Percentiles rank a stretch among this genome's conserved stretches.
These are phyloP conservation scores for Neofusicoccum ribis DNA, from an alignment of 2,329 filamentous ascomycete species.

Conservation along the genomic window DNA sequence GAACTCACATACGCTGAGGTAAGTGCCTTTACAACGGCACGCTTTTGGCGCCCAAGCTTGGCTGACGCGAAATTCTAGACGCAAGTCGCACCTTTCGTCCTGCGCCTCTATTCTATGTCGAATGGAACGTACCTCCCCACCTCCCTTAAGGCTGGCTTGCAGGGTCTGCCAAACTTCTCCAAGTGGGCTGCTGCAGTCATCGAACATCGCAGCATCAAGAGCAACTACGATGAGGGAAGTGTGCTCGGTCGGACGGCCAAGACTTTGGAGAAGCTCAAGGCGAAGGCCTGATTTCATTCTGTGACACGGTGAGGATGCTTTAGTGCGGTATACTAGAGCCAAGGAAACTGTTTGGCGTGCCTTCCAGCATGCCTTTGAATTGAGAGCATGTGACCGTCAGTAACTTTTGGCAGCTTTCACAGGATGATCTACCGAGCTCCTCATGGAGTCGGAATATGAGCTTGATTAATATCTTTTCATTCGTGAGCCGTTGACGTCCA, in stretches of 20 bases:
- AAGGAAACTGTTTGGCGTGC: no score
- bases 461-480: background rate
- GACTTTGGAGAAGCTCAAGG: slow-evolving; percentile 31
- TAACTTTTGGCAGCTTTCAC: no score
- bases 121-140: slow-evolving; percentile 57
- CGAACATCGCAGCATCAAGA: slow-evolving; percentile 64
- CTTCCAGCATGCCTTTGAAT: no score
- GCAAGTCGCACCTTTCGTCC: slow-evolving; percentile 65
- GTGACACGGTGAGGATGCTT: background rate
- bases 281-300: slow-evolving; percentile 19
- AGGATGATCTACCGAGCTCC: background rate
- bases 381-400: no score
- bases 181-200: slow-evolving; percentile 65
- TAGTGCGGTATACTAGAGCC: background rate
- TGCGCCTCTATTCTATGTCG: slow-evolving; percentile 58
- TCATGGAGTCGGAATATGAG: background rate
- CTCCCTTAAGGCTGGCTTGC: slow-evolving; percentile 49
- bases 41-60: background rate
- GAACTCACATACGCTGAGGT: slow-evolving; percentile 73
- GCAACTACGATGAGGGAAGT: slow-evolving; percentile 35
- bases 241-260: slow-evolving; percentile 26
- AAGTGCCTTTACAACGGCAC: slow-evolving; percentile 23
- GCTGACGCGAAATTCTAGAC: slow-evolving; percentile 45
- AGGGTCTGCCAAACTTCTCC: slow-evolving; percentile 64
- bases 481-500: no score